phyloP scores from a whole-genome alignment of 148 eudicot species.

The Spergularia marina region DNA sequence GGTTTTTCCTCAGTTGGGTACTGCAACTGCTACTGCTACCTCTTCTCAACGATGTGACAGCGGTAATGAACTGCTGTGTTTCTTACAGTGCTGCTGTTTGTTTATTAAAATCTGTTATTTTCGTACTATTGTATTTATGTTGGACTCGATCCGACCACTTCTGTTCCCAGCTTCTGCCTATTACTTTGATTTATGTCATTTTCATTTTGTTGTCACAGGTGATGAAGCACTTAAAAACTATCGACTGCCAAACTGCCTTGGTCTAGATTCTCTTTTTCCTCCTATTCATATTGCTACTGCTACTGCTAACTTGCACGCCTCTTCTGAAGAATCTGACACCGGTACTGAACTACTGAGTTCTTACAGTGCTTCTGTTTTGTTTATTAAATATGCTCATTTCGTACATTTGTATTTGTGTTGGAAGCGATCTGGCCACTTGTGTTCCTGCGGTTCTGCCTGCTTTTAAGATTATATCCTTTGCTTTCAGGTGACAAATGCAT shows the following conservation, averaged over 20 bases:
- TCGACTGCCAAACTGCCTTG: no score
- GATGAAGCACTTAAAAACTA: not conserved
- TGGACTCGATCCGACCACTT: not conserved
- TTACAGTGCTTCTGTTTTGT: no score
- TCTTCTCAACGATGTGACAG: constrained; percentile 40
- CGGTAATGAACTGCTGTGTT: constrained; percentile 34
- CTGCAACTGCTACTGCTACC: constrained; percentile 40
- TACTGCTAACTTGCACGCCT: constrained; percentile 47
- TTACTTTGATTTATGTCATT: not conserved
- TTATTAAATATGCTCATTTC: not conserved
- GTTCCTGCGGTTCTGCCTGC: not conserved
- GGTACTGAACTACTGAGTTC: constrained; percentile 33
- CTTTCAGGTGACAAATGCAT: constrained; percentile 10
- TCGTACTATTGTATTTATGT: not conserved
- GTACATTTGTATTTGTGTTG: not conserved
- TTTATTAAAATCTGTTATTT: not conserved
- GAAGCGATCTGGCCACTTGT: not conserved
- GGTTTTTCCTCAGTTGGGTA: constrained; percentile 53
- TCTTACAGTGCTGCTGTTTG: no score
- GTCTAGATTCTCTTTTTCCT: constrained; percentile 57
- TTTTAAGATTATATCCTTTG: not conserved
- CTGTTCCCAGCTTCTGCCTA: not conserved
- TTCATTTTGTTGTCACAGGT: no score
- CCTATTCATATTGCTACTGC: constrained; percentile 42
- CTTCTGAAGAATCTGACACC: constrained; percentile 42